Conservation (phyloP, 805 yeast genomes). For the Saccharomycopsis schoenii region DNA sequence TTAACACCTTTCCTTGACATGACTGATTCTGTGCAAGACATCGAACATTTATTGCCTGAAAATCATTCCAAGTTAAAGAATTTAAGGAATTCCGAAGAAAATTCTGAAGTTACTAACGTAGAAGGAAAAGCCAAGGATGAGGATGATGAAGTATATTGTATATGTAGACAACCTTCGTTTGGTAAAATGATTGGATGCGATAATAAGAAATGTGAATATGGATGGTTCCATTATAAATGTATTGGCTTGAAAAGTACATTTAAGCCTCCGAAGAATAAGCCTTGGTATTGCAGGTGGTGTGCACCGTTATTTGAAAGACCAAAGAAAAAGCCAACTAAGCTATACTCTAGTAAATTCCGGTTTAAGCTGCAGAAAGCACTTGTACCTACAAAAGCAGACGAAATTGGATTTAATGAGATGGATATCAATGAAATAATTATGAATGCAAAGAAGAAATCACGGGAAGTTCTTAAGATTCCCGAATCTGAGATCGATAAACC, state of each 20-base stretch:
- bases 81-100: neutral
- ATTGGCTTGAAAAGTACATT: constrained; percentile 40
- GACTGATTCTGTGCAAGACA: neutral
- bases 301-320: constrained; percentile 19
- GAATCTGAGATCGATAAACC: neutral
- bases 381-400: neutral
- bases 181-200: constrained; percentile 95
- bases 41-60: neutral
- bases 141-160: constrained; percentile 31
- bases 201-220: constrained; percentile 53
- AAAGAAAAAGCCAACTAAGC: neutral
- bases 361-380: neutral
- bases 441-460: neutral
- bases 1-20: neutral
- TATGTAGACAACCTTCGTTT: constrained; percentile 35
- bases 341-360: neutral
- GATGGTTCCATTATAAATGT: constrained; percentile 78
- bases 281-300: constrained; percentile 63
- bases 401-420: neutral
- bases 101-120: neutral
- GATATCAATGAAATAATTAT: neutral
- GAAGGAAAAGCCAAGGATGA: constrained; percentile 1
- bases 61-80: neutral
- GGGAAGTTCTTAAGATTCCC: neutral
- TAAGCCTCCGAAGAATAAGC: constrained; percentile 48